phyloP scores from a whole-genome alignment of 129 eudicot genomes.

The Smallanthus sonchifolius region DNA sequence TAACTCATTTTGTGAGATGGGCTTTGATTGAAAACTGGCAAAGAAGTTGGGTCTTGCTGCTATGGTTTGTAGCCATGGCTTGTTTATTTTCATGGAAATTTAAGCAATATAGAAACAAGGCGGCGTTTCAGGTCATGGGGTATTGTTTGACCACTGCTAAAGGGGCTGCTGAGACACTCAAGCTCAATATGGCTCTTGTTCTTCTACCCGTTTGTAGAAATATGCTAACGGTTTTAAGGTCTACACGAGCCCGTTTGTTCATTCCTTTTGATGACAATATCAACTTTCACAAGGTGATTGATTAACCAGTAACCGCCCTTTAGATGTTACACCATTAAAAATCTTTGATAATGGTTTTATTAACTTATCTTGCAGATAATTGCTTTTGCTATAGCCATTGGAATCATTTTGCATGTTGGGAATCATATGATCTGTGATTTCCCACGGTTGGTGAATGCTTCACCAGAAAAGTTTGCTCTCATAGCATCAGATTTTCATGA shows the following conservation, averaged over 20 bases:
- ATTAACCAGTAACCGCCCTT: not conserved
- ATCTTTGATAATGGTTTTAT: not conserved
- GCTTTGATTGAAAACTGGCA: slow-evolving; percentile 78
- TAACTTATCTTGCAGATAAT: slow-evolving; percentile 49
- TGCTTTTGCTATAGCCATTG: slow-evolving; percentile 83
- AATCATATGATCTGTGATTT: slow-evolving; percentile 93
- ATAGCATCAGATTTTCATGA: slow-evolving; percentile 72
- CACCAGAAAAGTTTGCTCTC: slow-evolving; percentile 47
- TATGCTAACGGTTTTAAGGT: slow-evolving; percentile 67
- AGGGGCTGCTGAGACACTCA: slow-evolving; percentile 94
- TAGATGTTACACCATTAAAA: not conserved
- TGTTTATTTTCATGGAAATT: slow-evolving; percentile 84
- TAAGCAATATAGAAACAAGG: slow-evolving; percentile 56
- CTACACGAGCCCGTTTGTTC: slow-evolving; percentile 69
- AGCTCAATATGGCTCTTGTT: slow-evolving; percentile 93
- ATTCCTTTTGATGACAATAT: slow-evolving; percentile 88
- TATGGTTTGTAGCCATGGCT: slow-evolving; percentile 71
- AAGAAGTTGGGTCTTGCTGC: slow-evolving; percentile 65
- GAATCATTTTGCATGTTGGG: slow-evolving; percentile 83
- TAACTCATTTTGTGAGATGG: slow-evolving; percentile 35
- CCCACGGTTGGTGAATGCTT: slow-evolving; percentile 59
- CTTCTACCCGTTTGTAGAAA: slow-evolving; percentile 93
- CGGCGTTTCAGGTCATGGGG: slow-evolving; percentile 91
- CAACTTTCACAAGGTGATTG: slow-evolving; percentile 81
- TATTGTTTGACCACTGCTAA: slow-evolving; percentile 86